phyloP scores from a whole-genome alignment of 1,139 yeast species.

The Nakaseomyces nivariensis region DNA sequence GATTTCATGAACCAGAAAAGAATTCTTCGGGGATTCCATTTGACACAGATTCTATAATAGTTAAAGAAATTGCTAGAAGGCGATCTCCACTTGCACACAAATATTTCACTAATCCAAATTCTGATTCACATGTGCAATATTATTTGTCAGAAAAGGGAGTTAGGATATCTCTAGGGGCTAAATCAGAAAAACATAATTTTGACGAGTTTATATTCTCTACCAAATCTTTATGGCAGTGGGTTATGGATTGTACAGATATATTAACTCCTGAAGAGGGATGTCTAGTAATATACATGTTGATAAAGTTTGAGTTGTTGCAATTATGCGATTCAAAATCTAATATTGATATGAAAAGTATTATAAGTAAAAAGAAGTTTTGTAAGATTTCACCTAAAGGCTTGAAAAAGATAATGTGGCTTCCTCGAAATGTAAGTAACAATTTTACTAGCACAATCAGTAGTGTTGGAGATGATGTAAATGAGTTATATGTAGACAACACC shows the following conservation, averaged over 20 bases:
- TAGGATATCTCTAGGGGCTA: slow-evolving; percentile 36
- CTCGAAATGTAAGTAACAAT: neutral
- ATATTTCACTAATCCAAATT: slow-evolving; percentile 81
- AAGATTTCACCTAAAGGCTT: neutral
- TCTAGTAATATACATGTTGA: slow-evolving; percentile 47
- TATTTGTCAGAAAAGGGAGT: slow-evolving; percentile 62
- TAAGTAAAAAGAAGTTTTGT: neutral
- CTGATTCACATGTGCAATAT: slow-evolving; percentile 73
- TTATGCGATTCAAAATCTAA: neutral
- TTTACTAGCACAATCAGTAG: neutral
- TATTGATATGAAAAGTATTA: neutral
- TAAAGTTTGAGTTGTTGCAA: slow-evolving; percentile 39
- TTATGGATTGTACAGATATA: slow-evolving; percentile 79
- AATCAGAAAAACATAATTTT: slow-evolving; percentile 32
- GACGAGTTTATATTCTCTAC: slow-evolving; percentile 43
- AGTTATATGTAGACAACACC: neutral
- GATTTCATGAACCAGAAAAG: too few relatives aligned
- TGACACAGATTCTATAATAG: neutral
- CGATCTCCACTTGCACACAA: slow-evolving; percentile 66
- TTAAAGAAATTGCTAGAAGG: slow-evolving; percentile 9
- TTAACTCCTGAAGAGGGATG: slow-evolving; percentile 50
- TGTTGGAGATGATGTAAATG: neutral
- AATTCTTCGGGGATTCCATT: neutral
- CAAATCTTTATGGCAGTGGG: slow-evolving; percentile 75
- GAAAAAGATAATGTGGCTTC: neutral